phyloP scores from a whole-genome alignment of 805 yeast species.

The Millerozyma acaciae region DNA sequence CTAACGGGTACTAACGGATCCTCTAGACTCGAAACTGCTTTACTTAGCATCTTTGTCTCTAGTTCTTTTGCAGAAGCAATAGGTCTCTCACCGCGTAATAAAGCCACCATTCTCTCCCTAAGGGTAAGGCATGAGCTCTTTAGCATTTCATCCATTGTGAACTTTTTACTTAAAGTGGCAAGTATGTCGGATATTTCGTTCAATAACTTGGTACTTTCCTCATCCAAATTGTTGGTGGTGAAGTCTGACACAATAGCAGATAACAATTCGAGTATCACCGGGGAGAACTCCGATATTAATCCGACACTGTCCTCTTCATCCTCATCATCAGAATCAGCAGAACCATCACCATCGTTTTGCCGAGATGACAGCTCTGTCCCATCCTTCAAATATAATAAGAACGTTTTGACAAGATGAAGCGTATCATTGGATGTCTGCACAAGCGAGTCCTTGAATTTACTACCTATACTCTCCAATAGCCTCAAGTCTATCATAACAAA shows the following conservation, averaged over 20 bases:
- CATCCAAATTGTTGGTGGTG: slow-evolving; percentile 19
- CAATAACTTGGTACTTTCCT: slow-evolving; percentile 25
- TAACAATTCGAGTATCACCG: slow-evolving; percentile 31
- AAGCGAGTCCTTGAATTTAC: slow-evolving; percentile 52
- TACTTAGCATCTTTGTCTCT: slow-evolving; percentile 42
- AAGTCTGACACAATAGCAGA: slow-evolving; percentile 35
- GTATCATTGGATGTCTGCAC: slow-evolving; percentile 56
- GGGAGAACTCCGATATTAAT: slow-evolving; percentile 14
- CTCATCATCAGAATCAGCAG: slow-evolving; percentile 27
- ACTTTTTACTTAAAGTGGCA: slow-evolving; percentile 7
- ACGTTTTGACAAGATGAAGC: slow-evolving; percentile 36
- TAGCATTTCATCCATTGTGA: slow-evolving; percentile 4
- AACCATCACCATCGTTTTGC: slow-evolving; percentile 27
- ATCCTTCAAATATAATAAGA: background rate
- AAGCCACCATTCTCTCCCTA: slow-evolving; percentile 22
- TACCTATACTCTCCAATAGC: slow-evolving; percentile 58
- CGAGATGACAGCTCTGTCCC: slow-evolving; percentile 28
- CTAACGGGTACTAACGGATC: slow-evolving; percentile 81
- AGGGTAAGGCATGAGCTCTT: slow-evolving; percentile 22
- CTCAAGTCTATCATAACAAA: slow-evolving; percentile 56
- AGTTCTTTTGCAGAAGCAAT: slow-evolving; percentile 18
- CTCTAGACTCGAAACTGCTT: slow-evolving; percentile 63
- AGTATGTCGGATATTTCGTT: slow-evolving; percentile 22
- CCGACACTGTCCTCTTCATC: slow-evolving; percentile 19
- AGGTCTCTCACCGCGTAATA: slow-evolving; percentile 25